These are phyloP conservation scores for Aspergillus cejpii DNA, from an alignment of 2,329 filamentous ascomycete genomes.

Conservation along the genomic window DNA sequence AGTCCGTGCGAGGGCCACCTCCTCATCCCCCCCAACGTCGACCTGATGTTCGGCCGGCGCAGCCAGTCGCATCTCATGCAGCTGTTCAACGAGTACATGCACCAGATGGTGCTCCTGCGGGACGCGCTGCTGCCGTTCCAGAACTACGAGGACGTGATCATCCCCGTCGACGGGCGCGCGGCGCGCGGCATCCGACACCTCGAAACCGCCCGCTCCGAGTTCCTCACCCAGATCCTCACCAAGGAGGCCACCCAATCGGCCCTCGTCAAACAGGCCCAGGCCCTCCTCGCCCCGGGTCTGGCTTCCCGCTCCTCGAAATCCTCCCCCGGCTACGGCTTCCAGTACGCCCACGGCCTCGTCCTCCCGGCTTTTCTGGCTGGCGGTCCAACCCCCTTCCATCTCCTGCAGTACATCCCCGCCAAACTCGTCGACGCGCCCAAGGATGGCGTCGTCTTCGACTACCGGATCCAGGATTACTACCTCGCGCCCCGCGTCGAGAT, in stretches of 20 bases:
- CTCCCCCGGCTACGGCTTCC: slow-evolving; percentile 20
- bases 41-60: slow-evolving; percentile 17
- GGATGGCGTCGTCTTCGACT: slow-evolving; percentile 16
- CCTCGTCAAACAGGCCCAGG: slow-evolving; percentile 9
- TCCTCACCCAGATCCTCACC: slow-evolving; percentile 13
- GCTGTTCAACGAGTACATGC: slow-evolving; percentile 22
- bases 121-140: slow-evolving; percentile 18
- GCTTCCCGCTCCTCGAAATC: not conserved
- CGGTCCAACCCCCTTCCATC: slow-evolving; percentile 12
- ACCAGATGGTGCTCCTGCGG: slow-evolving; percentile 20
- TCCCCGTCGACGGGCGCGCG: slow-evolving; percentile 10
- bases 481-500: slow-evolving; percentile 15
- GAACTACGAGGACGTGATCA: slow-evolving; percentile 18
- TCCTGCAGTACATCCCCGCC: slow-evolving; percentile 19
- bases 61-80: slow-evolving; percentile 20
- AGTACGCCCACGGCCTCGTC: slow-evolving; percentile 19
- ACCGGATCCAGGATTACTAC: slow-evolving; percentile 18
- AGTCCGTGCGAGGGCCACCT: slow-evolving; percentile 19
- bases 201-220: slow-evolving; percentile 9
- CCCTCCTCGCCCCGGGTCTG: slow-evolving; percentile 10
- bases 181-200: slow-evolving; percentile 14
- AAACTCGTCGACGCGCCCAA: slow-evolving; percentile 3
- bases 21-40: slow-evolving; percentile 15
- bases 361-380: slow-evolving; percentile 17
- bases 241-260: slow-evolving; percentile 12